These are phyloP conservation scores for Paratinospora sagittata DNA, from an alignment of 164 flowering plant species.

Conservation along the genomic window DNA sequence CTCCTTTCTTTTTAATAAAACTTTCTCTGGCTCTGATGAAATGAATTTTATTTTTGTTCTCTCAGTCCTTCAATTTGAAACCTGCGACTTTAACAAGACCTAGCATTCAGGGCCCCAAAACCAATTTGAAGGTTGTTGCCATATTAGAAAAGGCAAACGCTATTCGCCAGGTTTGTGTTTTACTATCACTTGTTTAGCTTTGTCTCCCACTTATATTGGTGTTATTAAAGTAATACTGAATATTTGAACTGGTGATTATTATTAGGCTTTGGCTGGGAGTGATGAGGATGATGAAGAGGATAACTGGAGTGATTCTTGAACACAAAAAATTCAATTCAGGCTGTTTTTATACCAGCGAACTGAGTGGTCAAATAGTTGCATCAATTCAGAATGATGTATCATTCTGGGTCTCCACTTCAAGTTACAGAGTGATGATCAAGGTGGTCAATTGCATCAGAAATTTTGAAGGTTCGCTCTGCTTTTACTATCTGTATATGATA, in stretches of 20 bases:
- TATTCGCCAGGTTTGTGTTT: constrained; percentile 72
- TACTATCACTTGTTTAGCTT: background rate
- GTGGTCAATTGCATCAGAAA: background rate
- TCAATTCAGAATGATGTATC: too few species aligned
- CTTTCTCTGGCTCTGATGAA: constrained; percentile 2
- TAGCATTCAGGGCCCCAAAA: constrained; percentile 67
- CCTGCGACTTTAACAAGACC: constrained; percentile 62
- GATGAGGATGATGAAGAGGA: constrained; percentile 82
- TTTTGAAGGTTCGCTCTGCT: background rate
- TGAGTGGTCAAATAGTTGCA: too few species aligned
- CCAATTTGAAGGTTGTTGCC: constrained; percentile 87
- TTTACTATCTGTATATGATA: constrained; percentile 12
- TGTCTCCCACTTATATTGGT: constrained; percentile 8
- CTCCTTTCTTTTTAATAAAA: background rate
- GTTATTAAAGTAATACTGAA: background rate
- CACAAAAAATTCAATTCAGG: background rate
- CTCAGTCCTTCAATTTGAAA: constrained; percentile 85
- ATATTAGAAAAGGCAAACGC: constrained; percentile 96
- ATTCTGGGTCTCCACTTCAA: background rate
- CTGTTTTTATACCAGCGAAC: background rate
- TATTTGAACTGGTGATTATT: background rate
- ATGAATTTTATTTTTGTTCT: constrained; percentile 7
- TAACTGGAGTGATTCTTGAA: constrained; percentile 78
- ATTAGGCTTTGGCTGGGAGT: constrained; percentile 83
- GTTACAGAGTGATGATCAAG: constrained; percentile 1